Conservation (phyloP, 768 basidiomycete genomes). For the Glaciozyma antarctica region DNA sequence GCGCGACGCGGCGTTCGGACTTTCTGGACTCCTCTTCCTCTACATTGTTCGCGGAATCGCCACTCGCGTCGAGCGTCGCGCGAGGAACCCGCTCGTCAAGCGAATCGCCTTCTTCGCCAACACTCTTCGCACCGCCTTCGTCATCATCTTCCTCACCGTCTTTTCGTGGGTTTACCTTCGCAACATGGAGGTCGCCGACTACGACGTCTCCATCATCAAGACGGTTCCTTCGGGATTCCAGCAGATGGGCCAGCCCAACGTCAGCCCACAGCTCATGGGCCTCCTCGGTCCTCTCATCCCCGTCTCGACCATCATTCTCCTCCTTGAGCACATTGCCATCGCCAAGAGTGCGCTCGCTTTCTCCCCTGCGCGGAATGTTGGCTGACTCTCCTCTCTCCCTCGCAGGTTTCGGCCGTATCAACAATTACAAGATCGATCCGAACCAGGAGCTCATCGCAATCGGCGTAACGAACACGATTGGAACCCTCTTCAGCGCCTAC, state of each 20-base stretch:
- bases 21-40: conserved; percentile 41
- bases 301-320: conserved; percentile 67
- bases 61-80: conserved; percentile 50
- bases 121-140: conserved; percentile 38
- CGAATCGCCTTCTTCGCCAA: conserved; percentile 69
- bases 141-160: conserved; percentile 31
- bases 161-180: conserved; percentile 60
- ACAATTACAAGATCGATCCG: conserved; percentile 75
- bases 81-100: conserved; percentile 44
- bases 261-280: conserved; percentile 39
- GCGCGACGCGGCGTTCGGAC: conserved; percentile 82
- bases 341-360: conserved; percentile 46
- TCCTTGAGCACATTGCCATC: conserved; percentile 72
- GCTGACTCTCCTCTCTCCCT: background rate
- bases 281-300: conserved; percentile 61
- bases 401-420: conserved; percentile 70
- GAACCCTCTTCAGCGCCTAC: conserved; percentile 81
- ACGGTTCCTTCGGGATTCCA: conserved; percentile 55
- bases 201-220: conserved; percentile 52
- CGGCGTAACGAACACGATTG: conserved; percentile 38
- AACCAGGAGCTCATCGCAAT: conserved; percentile 95
- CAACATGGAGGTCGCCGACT: conserved; percentile 49
- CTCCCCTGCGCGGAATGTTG: background rate
- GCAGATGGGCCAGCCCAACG: conserved; percentile 46
- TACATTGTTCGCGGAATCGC: conserved; percentile 60